Evolutionary conservation across 805 yeast species (phyloP), one percentile per base, ranked within the genome.

Genomic region (Maudiozyma barnettii): DNA sequence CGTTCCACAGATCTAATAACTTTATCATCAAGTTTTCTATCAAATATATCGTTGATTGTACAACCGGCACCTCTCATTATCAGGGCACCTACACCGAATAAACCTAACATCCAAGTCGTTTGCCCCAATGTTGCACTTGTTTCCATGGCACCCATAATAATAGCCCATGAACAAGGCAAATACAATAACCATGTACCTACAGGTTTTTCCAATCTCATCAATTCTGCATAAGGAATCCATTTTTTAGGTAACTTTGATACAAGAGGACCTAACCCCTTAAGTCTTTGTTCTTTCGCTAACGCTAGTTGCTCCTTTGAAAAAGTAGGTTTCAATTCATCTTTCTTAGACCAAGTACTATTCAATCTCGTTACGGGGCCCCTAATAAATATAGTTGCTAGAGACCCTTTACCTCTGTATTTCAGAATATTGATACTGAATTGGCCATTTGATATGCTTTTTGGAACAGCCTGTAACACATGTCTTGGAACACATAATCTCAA

Each of bases 1-100:
- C 99, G 73, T 59, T 82, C 87, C 44, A 81, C 77, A 2, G 98
- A 91, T 53, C 99, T 76, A 8, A 84, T 83, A 3, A 93, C 99
- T 64, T 88, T 77, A 52, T 76, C 73, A 59, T 93, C 99, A 43
- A 90, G 71, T 50, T 91, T 74, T 45, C 88, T 71, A 62, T 93
- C 99, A 61, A 82, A 71, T 41, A 91, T 71, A 65, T 93, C 99
- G 63, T 93, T 93, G 47, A 93, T 82, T 0, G 96, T 90, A 64
- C 99, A 93, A 0, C 99, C 99, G 1, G 96, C 97, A 23, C 98
- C 96, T 64, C 99, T 77, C 95, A 95, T 93, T 16, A 91, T 73
- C 37, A 90, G 58, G 0, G 97, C 77, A 13, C 99, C 99, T 4
- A 83, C 71, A 4, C 91, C 81, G 61, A 89, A 93, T 13, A 89